Evolutionary conservation across 164 flowering plant species (phyloP).

Genomic region (Stephania yunnanensis): DNA sequence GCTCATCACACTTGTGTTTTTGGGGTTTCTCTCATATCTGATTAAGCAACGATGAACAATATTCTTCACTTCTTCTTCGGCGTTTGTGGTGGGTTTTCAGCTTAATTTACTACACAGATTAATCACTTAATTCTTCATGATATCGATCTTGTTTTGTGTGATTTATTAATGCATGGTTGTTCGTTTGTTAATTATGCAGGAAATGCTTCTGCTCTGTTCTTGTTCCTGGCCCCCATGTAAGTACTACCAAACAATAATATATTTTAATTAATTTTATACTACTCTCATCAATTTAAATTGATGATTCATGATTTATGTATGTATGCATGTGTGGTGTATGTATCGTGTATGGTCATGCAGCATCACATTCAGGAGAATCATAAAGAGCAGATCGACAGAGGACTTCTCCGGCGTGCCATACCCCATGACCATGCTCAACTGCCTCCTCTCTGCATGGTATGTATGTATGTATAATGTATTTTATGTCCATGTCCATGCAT

Average conservation of each 20-base stretch:
- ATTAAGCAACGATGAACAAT: conserved; percentile 22
- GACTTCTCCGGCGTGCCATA: conserved; percentile 90
- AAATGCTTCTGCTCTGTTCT: conserved; percentile 31
- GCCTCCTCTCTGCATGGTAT: conserved; percentile 90
- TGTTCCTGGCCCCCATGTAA: conserved; percentile 32
- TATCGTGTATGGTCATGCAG: conserved; percentile 20
- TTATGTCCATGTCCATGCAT: too few species aligned
- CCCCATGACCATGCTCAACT: conserved; percentile 78
- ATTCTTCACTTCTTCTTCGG: conserved; percentile 57
- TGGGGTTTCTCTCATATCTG: background rate
- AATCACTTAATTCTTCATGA: too few species aligned
- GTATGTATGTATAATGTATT: conserved; percentile 1
- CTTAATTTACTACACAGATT: background rate
- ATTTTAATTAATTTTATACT: background rate
- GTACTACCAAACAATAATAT: background rate
- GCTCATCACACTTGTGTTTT: background rate
- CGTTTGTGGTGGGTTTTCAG: conserved; percentile 41
- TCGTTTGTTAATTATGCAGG: conserved; percentile 18
- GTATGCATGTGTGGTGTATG: background rate
- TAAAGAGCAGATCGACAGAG: conserved; percentile 64
- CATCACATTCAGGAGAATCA: conserved; percentile 74
- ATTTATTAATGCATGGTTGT: background rate
- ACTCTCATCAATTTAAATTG: too few species aligned
- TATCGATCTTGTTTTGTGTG: background rate
- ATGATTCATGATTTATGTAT: background rate